phyloP scores from a whole-genome alignment of 306 rosid species.

The Corylus americana region DNA sequence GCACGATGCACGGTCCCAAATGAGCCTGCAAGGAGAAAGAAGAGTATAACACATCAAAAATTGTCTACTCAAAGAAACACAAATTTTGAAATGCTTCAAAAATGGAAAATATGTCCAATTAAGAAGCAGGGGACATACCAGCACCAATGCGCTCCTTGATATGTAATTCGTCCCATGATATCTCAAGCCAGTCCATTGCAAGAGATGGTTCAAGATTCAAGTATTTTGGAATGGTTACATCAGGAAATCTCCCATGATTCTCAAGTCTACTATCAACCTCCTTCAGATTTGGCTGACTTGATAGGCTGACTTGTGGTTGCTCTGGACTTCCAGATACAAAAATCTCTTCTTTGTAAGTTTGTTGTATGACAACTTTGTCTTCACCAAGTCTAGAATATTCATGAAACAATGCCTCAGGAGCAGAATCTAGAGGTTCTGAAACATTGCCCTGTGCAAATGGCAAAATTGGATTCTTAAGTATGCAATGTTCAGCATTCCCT shows the following conservation, averaged over 20 bases:
- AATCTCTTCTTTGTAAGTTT: slow-evolving; percentile 38
- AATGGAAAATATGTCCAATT: neutral
- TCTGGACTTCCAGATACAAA: slow-evolving; percentile 47
- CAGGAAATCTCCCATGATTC: slow-evolving; percentile 40
- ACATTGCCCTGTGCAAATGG: slow-evolving; percentile 44
- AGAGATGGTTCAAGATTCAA: slow-evolving; percentile 88
- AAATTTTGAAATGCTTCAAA: neutral
- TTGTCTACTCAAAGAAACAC: slow-evolving; percentile 7
- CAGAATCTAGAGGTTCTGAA: slow-evolving; percentile 43
- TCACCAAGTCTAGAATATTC: slow-evolving; percentile 36
- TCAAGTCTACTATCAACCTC: slow-evolving; percentile 42
- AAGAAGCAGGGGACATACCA: slow-evolving; percentile 52
- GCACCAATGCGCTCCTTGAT: slow-evolving; percentile 95
- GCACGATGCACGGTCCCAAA: slow-evolving; percentile 98
- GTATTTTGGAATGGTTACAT: slow-evolving; percentile 57
- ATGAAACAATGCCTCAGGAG: slow-evolving; percentile 32
- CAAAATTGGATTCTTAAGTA: slow-evolving; percentile 43
- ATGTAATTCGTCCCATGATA: slow-evolving; percentile 87
- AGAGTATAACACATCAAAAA: slow-evolving; percentile 14
- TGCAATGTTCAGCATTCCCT: slow-evolving; percentile 40
- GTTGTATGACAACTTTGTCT: slow-evolving; percentile 39
- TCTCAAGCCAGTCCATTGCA: slow-evolving; percentile 99
- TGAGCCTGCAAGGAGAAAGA: slow-evolving; percentile 61
- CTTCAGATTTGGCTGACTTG: slow-evolving; percentile 45
- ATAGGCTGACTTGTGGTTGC: slow-evolving; percentile 35